Conservation (phyloP, 2,329 filamentous ascomycete genomes). For the Apiospora hydei region DNA sequence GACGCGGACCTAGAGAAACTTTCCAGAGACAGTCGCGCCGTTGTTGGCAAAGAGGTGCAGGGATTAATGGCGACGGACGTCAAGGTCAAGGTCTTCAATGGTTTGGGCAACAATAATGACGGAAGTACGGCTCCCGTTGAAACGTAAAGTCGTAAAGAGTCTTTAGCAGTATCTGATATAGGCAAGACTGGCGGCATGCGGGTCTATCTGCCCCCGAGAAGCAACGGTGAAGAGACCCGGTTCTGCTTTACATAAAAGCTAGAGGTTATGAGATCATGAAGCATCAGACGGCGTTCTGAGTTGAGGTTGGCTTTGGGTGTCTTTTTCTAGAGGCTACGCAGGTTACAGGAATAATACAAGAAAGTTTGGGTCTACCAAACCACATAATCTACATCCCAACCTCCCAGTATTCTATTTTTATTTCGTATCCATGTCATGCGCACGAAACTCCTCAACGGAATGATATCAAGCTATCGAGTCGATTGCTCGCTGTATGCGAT, state of each 20-base stretch:
- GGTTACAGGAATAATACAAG: conserved; percentile 19
- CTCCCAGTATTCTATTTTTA: too few species aligned
- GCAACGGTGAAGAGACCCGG: neutral
- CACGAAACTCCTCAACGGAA: neutral
- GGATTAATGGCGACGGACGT: conserved; percentile 42
- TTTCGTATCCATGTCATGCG: neutral
- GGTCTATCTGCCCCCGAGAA: neutral
- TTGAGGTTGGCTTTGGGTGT: conserved; percentile 18
- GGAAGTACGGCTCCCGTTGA: neutral
- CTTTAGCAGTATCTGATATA: neutral
- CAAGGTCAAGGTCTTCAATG: conserved; percentile 43
- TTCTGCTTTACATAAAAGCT: neutral
- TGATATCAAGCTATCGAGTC: neutral
- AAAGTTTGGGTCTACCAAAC: conserved; percentile 7
- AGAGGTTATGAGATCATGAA: conserved; percentile 39
- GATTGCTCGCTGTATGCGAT: conserved; percentile 27
- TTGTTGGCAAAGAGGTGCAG: conserved; percentile 44
- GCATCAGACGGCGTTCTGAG: conserved; percentile 41
- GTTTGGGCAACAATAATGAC: conserved; percentile 22
- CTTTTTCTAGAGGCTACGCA: conserved; percentile 16
- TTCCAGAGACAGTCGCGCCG: conserved; percentile 39
- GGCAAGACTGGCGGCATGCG: neutral
- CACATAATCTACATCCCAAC: neutral
- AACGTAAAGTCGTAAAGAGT: neutral
- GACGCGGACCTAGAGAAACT: conserved; percentile 40